Conservation (phyloP, 2,329 filamentous ascomycete species). For the Talaromyces funiculosus region DNA sequence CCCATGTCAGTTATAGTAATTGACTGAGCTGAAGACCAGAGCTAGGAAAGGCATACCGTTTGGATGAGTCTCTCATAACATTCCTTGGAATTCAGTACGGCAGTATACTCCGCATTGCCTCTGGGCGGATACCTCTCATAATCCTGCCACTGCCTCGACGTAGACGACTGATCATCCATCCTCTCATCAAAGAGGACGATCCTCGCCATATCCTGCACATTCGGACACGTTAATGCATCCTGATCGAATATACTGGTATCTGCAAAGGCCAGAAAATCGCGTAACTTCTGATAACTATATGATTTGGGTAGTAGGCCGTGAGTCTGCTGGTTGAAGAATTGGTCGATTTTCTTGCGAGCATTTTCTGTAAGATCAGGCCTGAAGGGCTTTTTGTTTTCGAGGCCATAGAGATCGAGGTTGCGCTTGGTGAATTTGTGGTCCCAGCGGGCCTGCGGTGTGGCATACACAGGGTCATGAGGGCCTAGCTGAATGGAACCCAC, state of each 20-base stretch:
- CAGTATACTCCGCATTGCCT: background rate
- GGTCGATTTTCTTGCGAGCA: background rate
- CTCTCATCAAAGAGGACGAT: background rate
- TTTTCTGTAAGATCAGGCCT: background rate
- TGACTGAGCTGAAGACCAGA: background rate
- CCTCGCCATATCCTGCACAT: background rate
- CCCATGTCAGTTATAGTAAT: background rate
- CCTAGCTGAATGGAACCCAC: background rate
- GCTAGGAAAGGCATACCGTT: background rate
- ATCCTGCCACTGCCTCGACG: background rate
- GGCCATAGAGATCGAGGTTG: background rate
- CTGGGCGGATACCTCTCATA: background rate
- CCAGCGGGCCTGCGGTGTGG: background rate
- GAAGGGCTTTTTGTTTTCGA: background rate
- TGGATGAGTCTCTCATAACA: background rate
- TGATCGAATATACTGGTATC: background rate
- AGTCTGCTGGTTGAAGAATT: background rate
- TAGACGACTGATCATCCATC: background rate
- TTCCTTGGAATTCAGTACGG: background rate
- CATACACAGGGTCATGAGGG: background rate
- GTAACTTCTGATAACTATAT: background rate
- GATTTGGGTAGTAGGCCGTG: background rate
- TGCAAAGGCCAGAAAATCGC: background rate
- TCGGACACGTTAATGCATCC: background rate
- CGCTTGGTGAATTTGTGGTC: background rate